Conservation (phyloP, 345 rosid genomes). For the Garcia nutans region DNA sequence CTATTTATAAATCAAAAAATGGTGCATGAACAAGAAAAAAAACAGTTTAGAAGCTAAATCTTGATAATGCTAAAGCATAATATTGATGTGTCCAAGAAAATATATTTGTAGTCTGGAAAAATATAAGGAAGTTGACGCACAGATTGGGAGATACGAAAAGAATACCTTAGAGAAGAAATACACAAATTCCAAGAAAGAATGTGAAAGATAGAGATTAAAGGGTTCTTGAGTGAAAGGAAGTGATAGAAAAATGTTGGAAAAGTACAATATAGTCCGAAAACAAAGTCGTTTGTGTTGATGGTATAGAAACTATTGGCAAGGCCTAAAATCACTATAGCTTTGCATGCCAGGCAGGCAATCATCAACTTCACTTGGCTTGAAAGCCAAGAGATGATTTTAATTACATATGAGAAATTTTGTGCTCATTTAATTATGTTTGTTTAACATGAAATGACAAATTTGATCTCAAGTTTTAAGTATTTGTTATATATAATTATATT, state of each 20-base stretch:
- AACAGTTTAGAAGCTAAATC: background rate
- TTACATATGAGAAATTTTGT: conserved; percentile 19
- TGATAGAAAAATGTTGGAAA: background rate
- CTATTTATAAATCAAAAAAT: background rate
- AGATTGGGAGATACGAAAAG: conserved; percentile 10
- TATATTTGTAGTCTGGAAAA: background rate
- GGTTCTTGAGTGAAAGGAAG: background rate
- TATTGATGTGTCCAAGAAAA: background rate
- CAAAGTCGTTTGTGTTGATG: background rate
- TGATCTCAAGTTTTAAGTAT: conserved; percentile 11
- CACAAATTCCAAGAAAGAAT: conserved; percentile 9
- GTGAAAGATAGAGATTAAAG: background rate
- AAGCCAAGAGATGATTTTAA: conserved; percentile 55
- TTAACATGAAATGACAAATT: conserved; percentile 23
- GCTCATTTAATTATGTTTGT: background rate
- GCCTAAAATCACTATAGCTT: conserved; percentile 29
- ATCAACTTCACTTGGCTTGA: conserved; percentile 63
- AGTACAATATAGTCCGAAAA: background rate
- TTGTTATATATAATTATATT: background rate
- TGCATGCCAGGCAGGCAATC: conserved; percentile 65
- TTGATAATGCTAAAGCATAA: background rate
- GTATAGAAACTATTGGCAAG: background rate
- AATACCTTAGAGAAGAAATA: conserved; percentile 12
- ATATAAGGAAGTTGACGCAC: background rate
- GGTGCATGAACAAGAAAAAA: background rate